These are phyloP conservation scores for Leccinum ochraceum DNA, from an alignment of 768 basidiomycete genomes.

Conservation along the genomic window DNA sequence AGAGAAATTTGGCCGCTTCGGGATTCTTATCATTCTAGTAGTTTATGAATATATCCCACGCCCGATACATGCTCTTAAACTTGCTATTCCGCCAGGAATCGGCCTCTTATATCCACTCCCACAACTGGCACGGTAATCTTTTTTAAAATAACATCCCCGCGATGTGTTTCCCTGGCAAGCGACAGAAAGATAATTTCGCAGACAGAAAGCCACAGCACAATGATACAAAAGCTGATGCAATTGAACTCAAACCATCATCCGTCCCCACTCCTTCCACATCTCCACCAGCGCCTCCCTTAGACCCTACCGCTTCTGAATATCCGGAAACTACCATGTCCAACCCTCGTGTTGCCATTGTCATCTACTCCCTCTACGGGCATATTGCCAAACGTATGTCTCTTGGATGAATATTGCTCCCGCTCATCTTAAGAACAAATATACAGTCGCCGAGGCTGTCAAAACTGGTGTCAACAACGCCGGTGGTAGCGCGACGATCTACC, in stretches of 20 bases:
- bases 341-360: conserved; percentile 45
- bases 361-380: conserved; percentile 55
- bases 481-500: conserved; percentile 46
- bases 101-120: conserved; percentile 11
- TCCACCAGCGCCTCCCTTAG: conserved; percentile 1
- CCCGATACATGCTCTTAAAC: conserved; percentile 8
- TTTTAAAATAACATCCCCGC: conserved; percentile 3
- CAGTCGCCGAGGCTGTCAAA: conserved; percentile 40
- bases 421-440: background rate
- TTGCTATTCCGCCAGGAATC: background rate
- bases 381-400: conserved; percentile 43
- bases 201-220: conserved; percentile 24
- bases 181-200: conserved; percentile 37
- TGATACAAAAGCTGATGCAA: conserved; percentile 13
- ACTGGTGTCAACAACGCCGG: conserved; percentile 43
- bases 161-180: conserved; percentile 43
- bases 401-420: background rate
- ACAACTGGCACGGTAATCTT: background rate
- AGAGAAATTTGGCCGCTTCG: too few species aligned
- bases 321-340: conserved; percentile 14
- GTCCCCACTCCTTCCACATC: conserved; percentile 3
- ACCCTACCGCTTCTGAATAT: background rate
- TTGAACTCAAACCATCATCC: conserved; percentile 7
- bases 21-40: too few species aligned
- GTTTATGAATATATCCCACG: too few species aligned